Evolutionary conservation across 768 basidiomycete genomes (phyloP).

Genomic region (Mycena maculata): DNA sequence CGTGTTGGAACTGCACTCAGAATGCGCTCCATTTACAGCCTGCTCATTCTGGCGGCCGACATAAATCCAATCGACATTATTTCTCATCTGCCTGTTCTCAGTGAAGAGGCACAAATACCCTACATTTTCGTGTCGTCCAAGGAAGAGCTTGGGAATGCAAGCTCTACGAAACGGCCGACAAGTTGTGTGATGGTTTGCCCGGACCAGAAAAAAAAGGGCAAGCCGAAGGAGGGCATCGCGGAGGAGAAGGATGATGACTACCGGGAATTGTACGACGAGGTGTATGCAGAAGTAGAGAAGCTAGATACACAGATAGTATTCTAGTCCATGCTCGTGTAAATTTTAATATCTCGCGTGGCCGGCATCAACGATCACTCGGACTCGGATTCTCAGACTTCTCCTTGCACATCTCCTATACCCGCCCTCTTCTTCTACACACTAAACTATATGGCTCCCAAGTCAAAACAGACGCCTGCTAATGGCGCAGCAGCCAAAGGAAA

Average conservation of each 20-base stretch:
- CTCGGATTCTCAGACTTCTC: slow-evolving; percentile 9
- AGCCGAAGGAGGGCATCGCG: slow-evolving; percentile 67
- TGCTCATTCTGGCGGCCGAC: slow-evolving; percentile 94
- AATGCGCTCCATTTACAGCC: slow-evolving; percentile 53
- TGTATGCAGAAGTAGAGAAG: slow-evolving; percentile 85
- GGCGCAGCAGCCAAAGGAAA: slow-evolving; percentile 56
- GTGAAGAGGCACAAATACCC: slow-evolving; percentile 93
- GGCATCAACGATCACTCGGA: slow-evolving; percentile 39
- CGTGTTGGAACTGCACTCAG: slow-evolving; percentile 3
- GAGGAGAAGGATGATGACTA: slow-evolving; percentile 87
- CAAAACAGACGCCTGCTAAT: slow-evolving; percentile 60
- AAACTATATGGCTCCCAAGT: slow-evolving; percentile 61
- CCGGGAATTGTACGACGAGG: slow-evolving; percentile 87
- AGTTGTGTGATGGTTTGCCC: slow-evolving; percentile 97
- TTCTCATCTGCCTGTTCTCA: slow-evolving; percentile 93
- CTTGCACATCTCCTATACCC: slow-evolving; percentile 32
- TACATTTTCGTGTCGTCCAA: slow-evolving; percentile 92
- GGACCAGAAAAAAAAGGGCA: slow-evolving; percentile 76
- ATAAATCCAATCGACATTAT: slow-evolving; percentile 99
- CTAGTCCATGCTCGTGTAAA: slow-evolving; percentile 47
- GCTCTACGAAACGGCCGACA: slow-evolving; percentile 97
- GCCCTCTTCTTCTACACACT: slow-evolving; percentile 36
- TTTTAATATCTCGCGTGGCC: slow-evolving; percentile 27
- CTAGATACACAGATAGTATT: slow-evolving; percentile 79
- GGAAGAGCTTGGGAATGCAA: slow-evolving; percentile 95